Conservation (phyloP, 257 asterid genomes). For the Ilex aquifolium region DNA sequence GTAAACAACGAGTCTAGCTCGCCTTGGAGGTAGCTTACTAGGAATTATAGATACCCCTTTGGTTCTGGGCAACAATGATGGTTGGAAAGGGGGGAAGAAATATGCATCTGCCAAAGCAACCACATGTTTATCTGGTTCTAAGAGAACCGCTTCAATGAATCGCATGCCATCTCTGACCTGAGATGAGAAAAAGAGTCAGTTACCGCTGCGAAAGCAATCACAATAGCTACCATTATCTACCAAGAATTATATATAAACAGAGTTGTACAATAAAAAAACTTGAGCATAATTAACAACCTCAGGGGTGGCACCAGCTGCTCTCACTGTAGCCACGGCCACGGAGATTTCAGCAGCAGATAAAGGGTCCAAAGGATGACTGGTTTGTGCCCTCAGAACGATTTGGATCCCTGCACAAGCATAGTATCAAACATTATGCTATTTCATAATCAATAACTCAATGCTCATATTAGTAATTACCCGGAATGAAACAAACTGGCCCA, state of each 20-base stretch:
- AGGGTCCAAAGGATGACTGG: slow-evolving; percentile 90
- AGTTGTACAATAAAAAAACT: background rate
- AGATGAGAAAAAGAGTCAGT: slow-evolving; percentile 14
- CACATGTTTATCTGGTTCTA: slow-evolving; percentile 89
- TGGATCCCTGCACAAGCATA: slow-evolving; percentile 49
- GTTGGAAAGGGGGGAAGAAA: slow-evolving; percentile 96
- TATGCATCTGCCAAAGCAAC: slow-evolving; percentile 97
- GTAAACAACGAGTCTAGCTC: slow-evolving; percentile 82
- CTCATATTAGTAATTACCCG: background rate
- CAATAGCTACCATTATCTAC: background rate
- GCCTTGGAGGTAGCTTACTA: slow-evolving; percentile 86
- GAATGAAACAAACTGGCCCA: background rate
- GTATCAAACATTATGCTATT: background rate
- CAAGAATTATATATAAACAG: no score
- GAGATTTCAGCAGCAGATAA: slow-evolving; percentile 84
- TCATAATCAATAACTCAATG: background rate
- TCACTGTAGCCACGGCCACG: slow-evolving; percentile 87
- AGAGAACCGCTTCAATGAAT: slow-evolving; percentile 81
- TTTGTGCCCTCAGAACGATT: slow-evolving; percentile 61
- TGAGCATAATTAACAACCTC: slow-evolving; percentile 47
- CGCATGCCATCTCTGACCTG: slow-evolving; percentile 97
- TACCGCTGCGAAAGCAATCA: slow-evolving; percentile 5
- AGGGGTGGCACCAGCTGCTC: slow-evolving; percentile 98
- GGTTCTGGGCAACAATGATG: slow-evolving; percentile 70
- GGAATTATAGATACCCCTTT: slow-evolving; percentile 88